Conservation (phyloP, 2,329 filamentous ascomycete genomes). For the Cladobotryum protrusum region DNA sequence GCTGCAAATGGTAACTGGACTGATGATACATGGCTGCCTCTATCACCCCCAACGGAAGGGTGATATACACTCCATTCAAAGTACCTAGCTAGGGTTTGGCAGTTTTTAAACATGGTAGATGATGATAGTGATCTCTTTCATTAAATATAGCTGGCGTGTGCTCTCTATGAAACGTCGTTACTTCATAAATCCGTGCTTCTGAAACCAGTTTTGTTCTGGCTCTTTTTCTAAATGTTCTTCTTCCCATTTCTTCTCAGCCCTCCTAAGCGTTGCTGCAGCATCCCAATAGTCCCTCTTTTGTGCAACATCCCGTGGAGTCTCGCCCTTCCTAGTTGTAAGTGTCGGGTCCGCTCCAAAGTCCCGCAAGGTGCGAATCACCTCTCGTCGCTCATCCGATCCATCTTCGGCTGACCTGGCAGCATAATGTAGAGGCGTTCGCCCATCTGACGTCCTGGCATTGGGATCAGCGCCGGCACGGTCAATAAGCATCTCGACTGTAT, state of each 20-base stretch:
- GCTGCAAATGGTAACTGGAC: too few species aligned
- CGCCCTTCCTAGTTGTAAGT: conserved; percentile 19
- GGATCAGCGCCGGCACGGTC: conserved; percentile 25
- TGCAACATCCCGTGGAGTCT: conserved; percentile 25
- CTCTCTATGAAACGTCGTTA: not conserved
- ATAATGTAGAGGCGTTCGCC: conserved; percentile 28
- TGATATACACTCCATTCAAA: too few species aligned
- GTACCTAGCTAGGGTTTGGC: too few species aligned
- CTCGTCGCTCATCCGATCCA: conserved; percentile 25
- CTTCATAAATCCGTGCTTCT: not conserved
- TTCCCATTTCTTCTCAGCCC: conserved; percentile 29
- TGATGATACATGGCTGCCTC: too few species aligned
- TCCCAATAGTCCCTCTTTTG: conserved; percentile 28
- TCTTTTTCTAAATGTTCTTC: conserved; percentile 18
- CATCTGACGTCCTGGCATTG: conserved; percentile 23
- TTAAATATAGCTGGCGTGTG: not conserved
- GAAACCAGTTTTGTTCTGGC: not conserved
- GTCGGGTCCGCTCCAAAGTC: conserved; percentile 26
- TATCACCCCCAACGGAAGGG: too few species aligned
- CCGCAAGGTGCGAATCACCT: conserved; percentile 23
- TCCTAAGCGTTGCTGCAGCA: conserved; percentile 25
- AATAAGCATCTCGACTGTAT: conserved; percentile 26
- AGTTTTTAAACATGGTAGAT: too few species aligned
- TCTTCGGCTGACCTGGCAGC: conserved; percentile 25
- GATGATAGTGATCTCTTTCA: not conserved